Base-by-base conservation (phyloP, 176 grass and related monocot genomes). In the Musa schizocarpa region DNA sequence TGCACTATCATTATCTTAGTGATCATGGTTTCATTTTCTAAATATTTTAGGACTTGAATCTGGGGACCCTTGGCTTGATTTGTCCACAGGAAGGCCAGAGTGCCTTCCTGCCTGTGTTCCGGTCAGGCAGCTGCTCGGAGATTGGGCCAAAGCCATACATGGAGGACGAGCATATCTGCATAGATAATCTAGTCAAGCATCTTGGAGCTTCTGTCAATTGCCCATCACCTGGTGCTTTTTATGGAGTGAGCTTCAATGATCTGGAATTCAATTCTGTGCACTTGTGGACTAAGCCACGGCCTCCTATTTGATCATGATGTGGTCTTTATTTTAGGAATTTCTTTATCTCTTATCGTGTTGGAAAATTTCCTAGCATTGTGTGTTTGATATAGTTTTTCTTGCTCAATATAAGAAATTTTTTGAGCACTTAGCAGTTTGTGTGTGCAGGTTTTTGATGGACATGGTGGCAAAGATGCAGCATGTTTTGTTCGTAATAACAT, bases 371-470 rank as follows among this genome's bases (percentile, higher is more conserved):
- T n/a, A 1, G 1, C 57, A 7, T n/a, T 61, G 21, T 61, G n/a
- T 61, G 57, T n/a, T 61, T 61, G 17, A 61, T 20, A 61, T 61
- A 20, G 16, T 19, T 61, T 61, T 61, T 61, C 1, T 61, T n/a
- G 13, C 57, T n/a, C 14, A 61, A 43, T 61, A n/a, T 61, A 1
- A 61, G 19, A 8, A 61, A 21, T 61, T 26, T 34, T 9, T 54
- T 2, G 11, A 19, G 20, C 14, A 50, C 7, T 55, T 11, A 50
- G 22, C 63, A 29, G 21, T 53, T 78, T 27, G 17, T 53, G 7
- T 67, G 63, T 34, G 59, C 85, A 96, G 93, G 90, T 96, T 54
- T 96, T 96, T 87, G 93, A 96, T 85, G 93, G 93, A 19, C 93
- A 96, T 82, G 79, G 90, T 79, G 93, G 93, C 78, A 88, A 66